These are phyloP conservation scores for Begonia masoniana DNA, from an alignment of 306 rosid species.

Conservation along the genomic window DNA sequence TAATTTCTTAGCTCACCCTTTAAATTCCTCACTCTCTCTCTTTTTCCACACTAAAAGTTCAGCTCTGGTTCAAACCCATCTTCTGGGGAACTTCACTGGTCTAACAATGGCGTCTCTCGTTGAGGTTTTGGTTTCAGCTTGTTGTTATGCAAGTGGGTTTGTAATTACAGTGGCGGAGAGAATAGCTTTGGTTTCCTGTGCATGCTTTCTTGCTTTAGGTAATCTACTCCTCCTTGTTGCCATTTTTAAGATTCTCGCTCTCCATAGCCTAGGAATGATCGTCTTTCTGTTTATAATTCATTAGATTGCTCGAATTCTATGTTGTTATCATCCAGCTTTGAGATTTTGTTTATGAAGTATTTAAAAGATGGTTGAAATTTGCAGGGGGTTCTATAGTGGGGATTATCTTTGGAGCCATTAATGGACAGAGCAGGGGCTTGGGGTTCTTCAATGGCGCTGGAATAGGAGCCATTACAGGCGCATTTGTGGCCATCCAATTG, in stretches of 20 bases:
- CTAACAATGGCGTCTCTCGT: not conserved
- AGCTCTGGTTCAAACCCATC: too few relatives aligned
- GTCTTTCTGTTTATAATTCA: too few relatives aligned
- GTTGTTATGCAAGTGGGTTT: not conserved
- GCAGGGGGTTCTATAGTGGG: slow-evolving; percentile 1
- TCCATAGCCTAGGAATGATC: too few relatives aligned
- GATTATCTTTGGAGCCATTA: slow-evolving; percentile 1
- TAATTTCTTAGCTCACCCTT: too few relatives aligned
- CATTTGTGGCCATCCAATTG: slow-evolving; percentile 1
- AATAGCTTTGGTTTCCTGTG: not conserved
- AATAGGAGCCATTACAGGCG: not conserved
- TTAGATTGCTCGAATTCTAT: too few relatives aligned
- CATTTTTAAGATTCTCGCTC: too few relatives aligned
- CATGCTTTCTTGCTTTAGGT: not conserved
- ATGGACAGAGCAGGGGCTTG: not conserved
- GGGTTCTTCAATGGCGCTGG: not conserved
- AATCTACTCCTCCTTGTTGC: not conserved
- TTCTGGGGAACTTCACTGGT: too few relatives aligned
- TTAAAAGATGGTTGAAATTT: not conserved
- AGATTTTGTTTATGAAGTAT: too few relatives aligned
- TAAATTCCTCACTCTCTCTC: too few relatives aligned
- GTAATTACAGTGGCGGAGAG: not conserved
- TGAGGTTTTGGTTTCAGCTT: not conserved
- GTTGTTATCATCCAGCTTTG: too few relatives aligned
- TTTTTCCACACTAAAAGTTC: too few relatives aligned